Base-by-base conservation (phyloP, 1,139 yeast genomes). In the Lizanozyma gosingica region DNA sequence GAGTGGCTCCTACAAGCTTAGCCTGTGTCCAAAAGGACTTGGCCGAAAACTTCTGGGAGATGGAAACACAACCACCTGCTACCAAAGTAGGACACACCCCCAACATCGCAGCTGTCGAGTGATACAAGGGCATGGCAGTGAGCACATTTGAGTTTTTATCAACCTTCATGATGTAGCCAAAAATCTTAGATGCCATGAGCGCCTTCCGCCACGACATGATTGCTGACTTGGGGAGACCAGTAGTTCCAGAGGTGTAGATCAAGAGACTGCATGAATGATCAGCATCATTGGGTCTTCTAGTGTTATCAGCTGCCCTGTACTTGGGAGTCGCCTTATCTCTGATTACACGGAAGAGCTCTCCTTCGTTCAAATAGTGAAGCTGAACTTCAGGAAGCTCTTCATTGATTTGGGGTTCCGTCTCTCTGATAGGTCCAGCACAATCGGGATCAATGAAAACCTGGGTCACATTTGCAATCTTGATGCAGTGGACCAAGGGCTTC, bases 61-160 rank as follows among this genome's bases (percentile, higher is more conserved):
- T 62, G 0, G 94, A 84, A 38, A 83, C 78, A 51, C 87, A 75
- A 9, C 94, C 96, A 41, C 80, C 83, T 14, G 55, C 49, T 38
- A 77, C 67, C 40, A 83, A 65, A 0, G 83, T 72, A 1, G 95
- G 87, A 56, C 92, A 70, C 14, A 84, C 79, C 3, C 97, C 97
- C 45, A 90, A 65, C 62, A 87, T 73, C 0, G 95, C 83, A 2
- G 97, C 97, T 0, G 97, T 90, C 1, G 96, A 87, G 59, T 92
- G 97, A 56, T 90, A 92, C 46, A 92, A 65, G 1, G 98, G 97
- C 97, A 92, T 90, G 2, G 96, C 87, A 0, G 96, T 85, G 62
- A 84, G 83, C 4, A 87, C 80, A 9, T 73, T 76, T 17, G 85
- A 78, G 2, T 63, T 55, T 3, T 59, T 47, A n/a, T 63, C 60